Percentiles rank a stretch among this genome's conserved stretches.
These are phyloP conservation scores for Phaeolepiota aurea DNA, from an alignment of 768 basidiomycete genomes.

Conservation along the genomic window DNA sequence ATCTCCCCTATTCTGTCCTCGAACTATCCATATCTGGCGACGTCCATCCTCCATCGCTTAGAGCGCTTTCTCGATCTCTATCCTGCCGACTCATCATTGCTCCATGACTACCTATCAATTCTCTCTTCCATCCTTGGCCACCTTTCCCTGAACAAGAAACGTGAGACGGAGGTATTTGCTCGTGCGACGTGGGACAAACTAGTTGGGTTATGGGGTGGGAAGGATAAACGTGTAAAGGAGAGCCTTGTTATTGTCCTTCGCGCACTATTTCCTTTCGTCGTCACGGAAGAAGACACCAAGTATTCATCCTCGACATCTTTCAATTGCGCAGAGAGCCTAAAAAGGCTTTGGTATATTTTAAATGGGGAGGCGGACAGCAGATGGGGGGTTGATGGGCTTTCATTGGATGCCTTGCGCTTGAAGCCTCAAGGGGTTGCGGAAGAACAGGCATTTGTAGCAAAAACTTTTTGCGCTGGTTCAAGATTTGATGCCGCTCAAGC, in stretches of 20 bases:
- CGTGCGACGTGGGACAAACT: conserved; percentile 53
- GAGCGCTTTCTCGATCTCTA: conserved; percentile 56
- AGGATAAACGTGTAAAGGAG: conserved; percentile 72
- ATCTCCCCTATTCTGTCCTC: conserved; percentile 47
- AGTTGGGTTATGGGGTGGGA: conserved; percentile 70
- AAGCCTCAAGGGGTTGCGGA: conserved; percentile 7
- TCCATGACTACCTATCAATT: conserved; percentile 64
- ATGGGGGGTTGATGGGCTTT: conserved; percentile 58
- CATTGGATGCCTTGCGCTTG: conserved; percentile 58
- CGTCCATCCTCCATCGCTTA: conserved; percentile 43
- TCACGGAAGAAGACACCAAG: conserved; percentile 20
- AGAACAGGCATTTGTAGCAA: conserved; percentile 43
- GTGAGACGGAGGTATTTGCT: conserved; percentile 54
- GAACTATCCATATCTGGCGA: conserved; percentile 27
- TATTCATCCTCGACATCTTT: conserved; percentile 17
- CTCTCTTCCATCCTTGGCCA: conserved; percentile 65
- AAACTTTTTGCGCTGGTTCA: conserved; percentile 66
- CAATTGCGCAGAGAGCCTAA: conserved; percentile 38
- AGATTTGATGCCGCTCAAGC: conserved; percentile 66
- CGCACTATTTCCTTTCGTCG: conserved; percentile 65
- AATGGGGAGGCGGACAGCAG: conserved; percentile 55
- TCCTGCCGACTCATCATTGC: conserved; percentile 67
- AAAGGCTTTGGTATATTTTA: conserved; percentile 46
- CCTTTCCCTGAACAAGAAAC: conserved; percentile 67
- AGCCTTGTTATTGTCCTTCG: conserved; percentile 67